Percentiles rank a stretch among this genome's conserved stretches.
Conservation (phyloP, 345 rosid species). For the Heritiera littoralis region DNA sequence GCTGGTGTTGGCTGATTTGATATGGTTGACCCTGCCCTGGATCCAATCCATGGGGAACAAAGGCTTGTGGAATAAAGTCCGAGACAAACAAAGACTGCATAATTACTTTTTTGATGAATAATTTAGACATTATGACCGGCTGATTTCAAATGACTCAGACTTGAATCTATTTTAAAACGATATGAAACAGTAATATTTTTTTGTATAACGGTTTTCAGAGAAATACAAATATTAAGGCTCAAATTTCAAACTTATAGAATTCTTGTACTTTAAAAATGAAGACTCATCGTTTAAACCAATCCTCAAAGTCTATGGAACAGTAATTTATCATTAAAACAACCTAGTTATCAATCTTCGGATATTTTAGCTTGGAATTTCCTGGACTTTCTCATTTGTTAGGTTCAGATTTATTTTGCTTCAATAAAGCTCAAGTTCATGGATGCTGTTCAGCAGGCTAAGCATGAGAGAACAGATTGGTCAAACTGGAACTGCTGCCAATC, state of each 20-base stretch:
- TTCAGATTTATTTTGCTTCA: not conserved
- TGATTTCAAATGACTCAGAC: not conserved
- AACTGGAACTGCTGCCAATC: not conserved
- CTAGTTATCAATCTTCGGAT: not conserved
- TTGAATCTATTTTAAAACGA: not conserved
- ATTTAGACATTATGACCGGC: slow-evolving; percentile 2
- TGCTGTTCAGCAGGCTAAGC: not conserved
- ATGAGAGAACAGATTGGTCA: slow-evolving; percentile 1
- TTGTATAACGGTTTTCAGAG: too few relatives aligned
- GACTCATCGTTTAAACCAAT: too few relatives aligned
- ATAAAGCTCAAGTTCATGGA: not conserved
- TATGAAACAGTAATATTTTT: not conserved
- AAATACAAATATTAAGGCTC: too few relatives aligned
- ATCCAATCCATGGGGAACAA: not conserved
- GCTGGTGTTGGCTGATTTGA: not conserved
- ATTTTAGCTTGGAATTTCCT: too few relatives aligned
- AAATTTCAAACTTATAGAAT: too few relatives aligned
- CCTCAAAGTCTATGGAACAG: too few relatives aligned
- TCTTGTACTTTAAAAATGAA: too few relatives aligned
- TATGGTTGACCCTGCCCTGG: not conserved
- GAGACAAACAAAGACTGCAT: not conserved
- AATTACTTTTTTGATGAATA: not conserved
- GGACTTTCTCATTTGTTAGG: not conserved
- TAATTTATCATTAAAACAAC: not conserved
- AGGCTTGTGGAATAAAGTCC: not conserved